A percentile compares a stretch with the other conserved stretches of the same genome.
Evolutionary conservation across 2,329 filamentous ascomycete genomes (phyloP).

Genomic region (Moelleriella libera): DNA sequence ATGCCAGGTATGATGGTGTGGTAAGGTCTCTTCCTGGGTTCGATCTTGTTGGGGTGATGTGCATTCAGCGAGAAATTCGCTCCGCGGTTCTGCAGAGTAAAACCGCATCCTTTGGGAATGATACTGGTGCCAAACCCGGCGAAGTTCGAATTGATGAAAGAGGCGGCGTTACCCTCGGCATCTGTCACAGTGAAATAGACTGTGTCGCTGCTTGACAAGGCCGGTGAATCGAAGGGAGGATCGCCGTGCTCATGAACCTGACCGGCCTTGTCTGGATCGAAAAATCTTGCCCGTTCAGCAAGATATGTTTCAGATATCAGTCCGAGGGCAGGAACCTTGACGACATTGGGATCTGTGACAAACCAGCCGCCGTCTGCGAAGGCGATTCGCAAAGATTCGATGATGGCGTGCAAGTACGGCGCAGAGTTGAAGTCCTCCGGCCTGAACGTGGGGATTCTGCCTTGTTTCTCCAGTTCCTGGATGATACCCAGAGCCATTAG

Average conservation of each 20-base stretch:
- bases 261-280: slow-evolving; percentile 44
- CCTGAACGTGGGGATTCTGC: slow-evolving; percentile 58
- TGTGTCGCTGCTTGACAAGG: slow-evolving; percentile 76
- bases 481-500: slow-evolving; percentile 89
- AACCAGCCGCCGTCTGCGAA: slow-evolving; percentile 89
- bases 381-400: slow-evolving; percentile 77
- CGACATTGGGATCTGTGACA: slow-evolving; percentile 67
- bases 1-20: slow-evolving; percentile 96
- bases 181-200: slow-evolving; percentile 89
- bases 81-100: slow-evolving; percentile 88
- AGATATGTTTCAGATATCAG: slow-evolving; percentile 66
- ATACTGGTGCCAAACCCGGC: slow-evolving; percentile 78
- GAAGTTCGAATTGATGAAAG: slow-evolving; percentile 95
- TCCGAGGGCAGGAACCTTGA: slow-evolving; percentile 51
- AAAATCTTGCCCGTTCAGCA: slow-evolving; percentile 48
- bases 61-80: slow-evolving; percentile 65
- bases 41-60: slow-evolving; percentile 66
- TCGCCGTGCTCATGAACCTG: slow-evolving; percentile 49
- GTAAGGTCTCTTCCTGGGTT: slow-evolving; percentile 77
- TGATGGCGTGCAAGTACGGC: slow-evolving; percentile 69
- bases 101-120: slow-evolving; percentile 74
- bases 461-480: slow-evolving; percentile 64
- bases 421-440: slow-evolving; percentile 67
- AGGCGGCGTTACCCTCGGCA: slow-evolving; percentile 71
- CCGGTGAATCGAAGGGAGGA: slow-evolving; percentile 44